Evolutionary conservation across 148 eudicot species (phyloP).

Genomic region (Nepenthes gracilis): DNA sequence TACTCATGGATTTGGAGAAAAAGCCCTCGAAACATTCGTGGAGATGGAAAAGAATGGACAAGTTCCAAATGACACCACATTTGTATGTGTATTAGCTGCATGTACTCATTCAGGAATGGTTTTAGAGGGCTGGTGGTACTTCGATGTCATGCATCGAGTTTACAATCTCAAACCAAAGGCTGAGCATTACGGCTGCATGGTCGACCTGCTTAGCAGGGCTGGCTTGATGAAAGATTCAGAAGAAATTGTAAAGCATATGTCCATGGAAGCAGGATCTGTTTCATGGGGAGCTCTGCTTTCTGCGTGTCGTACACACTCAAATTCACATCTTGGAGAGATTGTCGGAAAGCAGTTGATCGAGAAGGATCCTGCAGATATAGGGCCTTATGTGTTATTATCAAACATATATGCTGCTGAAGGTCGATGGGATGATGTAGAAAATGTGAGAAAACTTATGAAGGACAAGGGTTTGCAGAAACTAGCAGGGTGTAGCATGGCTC

Average conservation of each 20-base stretch:
- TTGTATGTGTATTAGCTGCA: slow-evolving; percentile 34
- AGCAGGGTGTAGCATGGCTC: slow-evolving; percentile 27
- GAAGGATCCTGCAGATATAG: slow-evolving; percentile 32
- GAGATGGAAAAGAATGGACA: slow-evolving; percentile 31
- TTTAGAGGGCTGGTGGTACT: slow-evolving; percentile 63
- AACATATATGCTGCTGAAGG: slow-evolving; percentile 46
- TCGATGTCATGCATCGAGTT: slow-evolving; percentile 38
- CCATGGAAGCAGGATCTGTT: slow-evolving; percentile 25
- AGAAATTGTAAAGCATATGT: slow-evolving; percentile 24
- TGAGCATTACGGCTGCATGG: slow-evolving; percentile 53
- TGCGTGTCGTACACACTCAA: slow-evolving; percentile 37
- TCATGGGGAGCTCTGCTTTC: slow-evolving; percentile 50
- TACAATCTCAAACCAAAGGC: slow-evolving; percentile 41
- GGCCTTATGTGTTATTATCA: slow-evolving; percentile 38
- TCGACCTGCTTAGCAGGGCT: slow-evolving; percentile 44
- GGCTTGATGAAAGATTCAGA: slow-evolving; percentile 30
- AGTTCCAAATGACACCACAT: slow-evolving; percentile 41
- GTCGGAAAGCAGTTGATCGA: slow-evolving; percentile 40
- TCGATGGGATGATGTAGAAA: slow-evolving; percentile 46
- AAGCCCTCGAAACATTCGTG: slow-evolving; percentile 28
- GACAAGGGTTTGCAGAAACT: slow-evolving; percentile 31
- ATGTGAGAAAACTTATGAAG: slow-evolving; percentile 29
- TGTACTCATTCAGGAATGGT: slow-evolving; percentile 44
- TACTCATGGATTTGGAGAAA: slow-evolving; percentile 33
- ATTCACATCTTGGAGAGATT: slow-evolving; percentile 33